A percentile compares a stretch with the other conserved stretches of the same genome.
Conservation (phyloP, 768 basidiomycete genomes). For the Serpula lacrymans region DNA sequence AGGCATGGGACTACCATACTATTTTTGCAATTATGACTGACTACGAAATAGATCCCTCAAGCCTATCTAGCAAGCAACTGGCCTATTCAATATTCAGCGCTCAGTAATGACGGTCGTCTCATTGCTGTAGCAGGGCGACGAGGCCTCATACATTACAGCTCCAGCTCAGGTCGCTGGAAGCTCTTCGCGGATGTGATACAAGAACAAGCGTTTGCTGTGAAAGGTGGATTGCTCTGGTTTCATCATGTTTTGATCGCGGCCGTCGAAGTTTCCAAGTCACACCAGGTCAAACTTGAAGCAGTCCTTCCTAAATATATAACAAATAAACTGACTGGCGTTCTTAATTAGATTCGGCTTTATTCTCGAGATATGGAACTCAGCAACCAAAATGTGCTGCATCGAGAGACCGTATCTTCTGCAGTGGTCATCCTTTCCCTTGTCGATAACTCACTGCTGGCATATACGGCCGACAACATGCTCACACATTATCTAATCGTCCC, state of each 20-base stretch:
- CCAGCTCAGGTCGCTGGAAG: conserved; percentile 94
- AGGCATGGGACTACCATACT: conserved; percentile 42
- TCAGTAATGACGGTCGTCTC: conserved; percentile 87
- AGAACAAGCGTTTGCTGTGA: conserved; percentile 83
- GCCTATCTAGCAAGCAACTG: conserved; percentile 88
- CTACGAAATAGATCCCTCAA: conserved; percentile 69
- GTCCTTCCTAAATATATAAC: conserved; percentile 2
- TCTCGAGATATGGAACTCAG: conserved; percentile 88
- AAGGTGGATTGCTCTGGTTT: conserved; percentile 94
- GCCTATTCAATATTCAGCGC: conserved; percentile 89
- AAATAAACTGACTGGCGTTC: conserved; percentile 4
- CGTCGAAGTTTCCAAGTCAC: conserved; percentile 75
- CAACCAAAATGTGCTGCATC: conserved; percentile 78
- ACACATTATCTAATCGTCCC: conserved; percentile 91
- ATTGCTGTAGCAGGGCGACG: conserved; percentile 90
- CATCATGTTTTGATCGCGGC: conserved; percentile 92
- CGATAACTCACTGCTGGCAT: conserved; percentile 92
- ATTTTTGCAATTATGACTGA: conserved; percentile 1
- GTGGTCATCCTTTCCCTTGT: conserved; percentile 88
- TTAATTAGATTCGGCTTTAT: conserved; percentile 79
- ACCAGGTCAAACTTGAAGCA: conserved; percentile 54
- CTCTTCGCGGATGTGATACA: conserved; percentile 76
- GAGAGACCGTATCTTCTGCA: conserved; percentile 70
- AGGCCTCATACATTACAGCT: conserved; percentile 92
- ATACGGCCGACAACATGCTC: conserved; percentile 91